These are phyloP conservation scores for Hypoxylon subgilvum DNA, from an alignment of 495 filamentous ascomycete species.

Conservation along the genomic window DNA sequence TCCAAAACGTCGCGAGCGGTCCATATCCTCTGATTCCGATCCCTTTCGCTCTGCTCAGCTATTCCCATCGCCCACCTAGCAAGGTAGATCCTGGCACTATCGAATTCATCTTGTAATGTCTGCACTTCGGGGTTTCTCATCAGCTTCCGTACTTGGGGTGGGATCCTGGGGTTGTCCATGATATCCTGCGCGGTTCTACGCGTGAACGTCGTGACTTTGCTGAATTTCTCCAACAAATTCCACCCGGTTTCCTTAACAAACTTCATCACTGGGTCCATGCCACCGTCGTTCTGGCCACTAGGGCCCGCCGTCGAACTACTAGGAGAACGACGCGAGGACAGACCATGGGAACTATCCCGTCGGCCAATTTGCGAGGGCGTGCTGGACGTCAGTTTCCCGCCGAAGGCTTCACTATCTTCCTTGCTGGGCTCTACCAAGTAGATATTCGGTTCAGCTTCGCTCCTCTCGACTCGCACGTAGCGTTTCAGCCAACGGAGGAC, in stretches of 20 bases:
- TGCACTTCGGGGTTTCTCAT: constrained; percentile 94
- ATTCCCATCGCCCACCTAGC: constrained; percentile 99
- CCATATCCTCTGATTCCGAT: constrained; percentile 84
- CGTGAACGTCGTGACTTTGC: constrained; percentile 95
- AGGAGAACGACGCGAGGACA: constrained; percentile 40
- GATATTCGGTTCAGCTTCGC: constrained; percentile 80
- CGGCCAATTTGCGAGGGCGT: constrained; percentile 50
- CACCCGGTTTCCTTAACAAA: constrained; percentile 94
- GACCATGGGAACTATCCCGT: constrained; percentile 44
- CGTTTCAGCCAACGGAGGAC: constrained; percentile 86
- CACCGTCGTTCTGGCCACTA: constrained; percentile 60
- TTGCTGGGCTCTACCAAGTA: constrained; percentile 87
- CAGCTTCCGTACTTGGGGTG: constrained; percentile 82
- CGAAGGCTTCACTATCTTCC: constrained; percentile 84
- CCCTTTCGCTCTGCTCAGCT: constrained; percentile 90
- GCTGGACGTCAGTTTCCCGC: constrained; percentile 59
- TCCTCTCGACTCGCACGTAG: constrained; percentile 82
- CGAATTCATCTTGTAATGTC: constrained; percentile 93
- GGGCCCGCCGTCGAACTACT: constrained; percentile 37
- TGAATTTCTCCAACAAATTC: constrained; percentile 93
- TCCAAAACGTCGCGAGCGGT: constrained; percentile 90
- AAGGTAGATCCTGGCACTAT: constrained; percentile 90
- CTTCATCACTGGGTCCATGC: constrained; percentile 96
- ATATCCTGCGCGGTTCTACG: constrained; percentile 89
- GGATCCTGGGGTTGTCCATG: constrained; percentile 84